Evolutionary conservation across 2,329 filamentous ascomycete genomes (phyloP).

Genomic region (Phialophora tarda): DNA sequence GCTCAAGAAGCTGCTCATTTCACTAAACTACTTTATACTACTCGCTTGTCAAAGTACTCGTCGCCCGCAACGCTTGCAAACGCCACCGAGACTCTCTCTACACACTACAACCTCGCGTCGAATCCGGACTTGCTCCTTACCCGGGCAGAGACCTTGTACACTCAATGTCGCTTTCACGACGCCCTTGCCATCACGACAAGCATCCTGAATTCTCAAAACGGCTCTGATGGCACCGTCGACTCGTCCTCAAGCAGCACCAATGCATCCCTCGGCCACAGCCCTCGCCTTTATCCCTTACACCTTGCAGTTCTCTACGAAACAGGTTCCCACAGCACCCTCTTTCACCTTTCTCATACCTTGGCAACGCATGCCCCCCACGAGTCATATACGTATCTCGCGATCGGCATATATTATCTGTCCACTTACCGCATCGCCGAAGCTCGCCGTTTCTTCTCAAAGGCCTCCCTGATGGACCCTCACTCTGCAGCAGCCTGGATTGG

Average conservation of each 20-base stretch:
- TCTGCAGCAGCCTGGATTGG: constrained; percentile 98
- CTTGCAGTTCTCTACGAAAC: constrained; percentile 90
- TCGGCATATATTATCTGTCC: constrained; percentile 91
- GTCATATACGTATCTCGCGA: constrained; percentile 89
- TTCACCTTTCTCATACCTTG: constrained; percentile 88
- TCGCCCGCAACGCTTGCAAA: constrained; percentile 81
- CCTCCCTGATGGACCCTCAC: constrained; percentile 95
- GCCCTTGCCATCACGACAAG: constrained; percentile 82
- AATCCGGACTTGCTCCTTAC: constrained; percentile 92
- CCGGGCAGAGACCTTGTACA: constrained; percentile 88
- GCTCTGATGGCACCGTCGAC: constrained; percentile 63
- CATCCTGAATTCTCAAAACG: constrained; percentile 86
- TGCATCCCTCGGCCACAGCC: constrained; percentile 52
- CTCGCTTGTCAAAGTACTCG: constrained; percentile 91
- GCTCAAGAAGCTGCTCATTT: constrained; percentile 91
- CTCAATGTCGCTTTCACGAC: constrained; percentile 89
- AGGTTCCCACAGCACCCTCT: constrained; percentile 82
- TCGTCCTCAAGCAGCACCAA: constrained; percentile 33
- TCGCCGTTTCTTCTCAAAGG: constrained; percentile 93
- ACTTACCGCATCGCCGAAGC: constrained; percentile 92
- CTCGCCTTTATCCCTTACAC: constrained; percentile 80
- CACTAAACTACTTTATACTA: constrained; percentile 94
- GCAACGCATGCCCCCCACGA: constrained; percentile 91
- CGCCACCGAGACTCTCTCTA: constrained; percentile 87
- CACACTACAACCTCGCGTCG: constrained; percentile 83